Conservation (phyloP, 352 stramenopile genomes). For the Globisporangium rhizosaccharum region DNA sequence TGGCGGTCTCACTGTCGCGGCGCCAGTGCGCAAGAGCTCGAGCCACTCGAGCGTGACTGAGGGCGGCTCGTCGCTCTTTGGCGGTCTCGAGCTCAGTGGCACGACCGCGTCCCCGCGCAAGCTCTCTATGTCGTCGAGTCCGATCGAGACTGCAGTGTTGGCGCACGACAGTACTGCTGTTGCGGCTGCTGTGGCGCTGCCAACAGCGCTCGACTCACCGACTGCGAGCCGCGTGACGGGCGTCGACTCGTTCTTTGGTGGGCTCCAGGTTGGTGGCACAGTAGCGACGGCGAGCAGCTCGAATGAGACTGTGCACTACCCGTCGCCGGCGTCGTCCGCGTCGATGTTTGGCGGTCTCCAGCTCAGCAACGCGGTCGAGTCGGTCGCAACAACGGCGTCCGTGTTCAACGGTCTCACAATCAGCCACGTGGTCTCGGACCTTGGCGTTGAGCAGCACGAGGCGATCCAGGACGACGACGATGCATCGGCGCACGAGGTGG, state of each 20-base stretch:
- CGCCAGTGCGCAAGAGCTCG: conserved; percentile 2
- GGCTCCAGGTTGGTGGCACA: conserved; percentile 8
- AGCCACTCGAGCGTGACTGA: neutral
- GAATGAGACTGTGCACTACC: neutral
- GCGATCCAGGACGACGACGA: too few species aligned
- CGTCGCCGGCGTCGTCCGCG: neutral
- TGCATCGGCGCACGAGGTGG: too few species aligned
- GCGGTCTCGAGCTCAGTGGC: conserved; percentile 13
- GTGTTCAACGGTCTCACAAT: conserved; percentile 13
- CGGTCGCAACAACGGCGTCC: neutral
- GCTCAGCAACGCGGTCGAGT: conserved; percentile 17
- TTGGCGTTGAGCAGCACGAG: neutral
- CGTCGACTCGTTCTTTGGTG: conserved; percentile 41
- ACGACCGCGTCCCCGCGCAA: neutral
- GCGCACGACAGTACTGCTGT: neutral
- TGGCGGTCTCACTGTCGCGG: conserved; percentile 17
- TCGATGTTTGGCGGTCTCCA: conserved; percentile 43
- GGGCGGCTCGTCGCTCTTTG: conserved; percentile 30
- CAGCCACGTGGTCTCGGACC: conserved; percentile 1
- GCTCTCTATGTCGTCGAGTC: neutral
- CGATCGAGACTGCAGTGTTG: neutral
- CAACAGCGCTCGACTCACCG: neutral
- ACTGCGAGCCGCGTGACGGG: neutral
- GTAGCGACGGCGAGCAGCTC: neutral
- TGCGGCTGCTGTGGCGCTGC: neutral